These are phyloP conservation scores for Chimonanthus praecox DNA, from an alignment of 164 flowering plant genomes.

Conservation along the genomic window DNA sequence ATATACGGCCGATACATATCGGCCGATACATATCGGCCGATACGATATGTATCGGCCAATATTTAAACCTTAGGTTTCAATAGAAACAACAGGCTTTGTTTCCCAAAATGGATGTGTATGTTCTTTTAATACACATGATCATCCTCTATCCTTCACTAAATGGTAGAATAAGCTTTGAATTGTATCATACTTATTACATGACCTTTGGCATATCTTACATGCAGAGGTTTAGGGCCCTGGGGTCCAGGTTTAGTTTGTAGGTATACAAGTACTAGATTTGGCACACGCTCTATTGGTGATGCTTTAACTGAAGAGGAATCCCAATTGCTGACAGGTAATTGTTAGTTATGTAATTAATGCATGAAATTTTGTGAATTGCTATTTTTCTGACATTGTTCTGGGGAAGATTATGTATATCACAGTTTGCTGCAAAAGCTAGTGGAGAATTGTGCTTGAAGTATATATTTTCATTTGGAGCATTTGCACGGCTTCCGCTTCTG, in stretches of 20 bases:
- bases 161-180: background rate
- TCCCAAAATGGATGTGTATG: background rate
- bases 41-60: too few relatives aligned
- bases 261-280: conserved; percentile 72
- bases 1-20: too few relatives aligned
- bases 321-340: conserved; percentile 61
- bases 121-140: background rate
- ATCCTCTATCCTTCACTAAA: background rate
- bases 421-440: conserved; percentile 92
- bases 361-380: background rate
- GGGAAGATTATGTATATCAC: conserved; percentile 79
- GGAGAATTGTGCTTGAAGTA: conserved; percentile 94
- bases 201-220: conserved; percentile 7
- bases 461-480: conserved; percentile 91
- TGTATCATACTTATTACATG: background rate
- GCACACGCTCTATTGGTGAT: conserved; percentile 43
- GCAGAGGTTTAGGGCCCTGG: conserved; percentile 96
- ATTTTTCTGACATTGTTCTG: background rate
- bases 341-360: background rate
- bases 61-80: too few relatives aligned
- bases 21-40: too few relatives aligned
- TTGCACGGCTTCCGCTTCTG: conserved; percentile 75
- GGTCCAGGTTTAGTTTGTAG: conserved; percentile 69
- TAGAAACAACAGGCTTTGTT: background rate
- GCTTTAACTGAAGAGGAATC: conserved; percentile 57